These are phyloP conservation scores for Osmozyma mogii DNA, from an alignment of 805 yeast genomes.

Conservation along the genomic window DNA sequence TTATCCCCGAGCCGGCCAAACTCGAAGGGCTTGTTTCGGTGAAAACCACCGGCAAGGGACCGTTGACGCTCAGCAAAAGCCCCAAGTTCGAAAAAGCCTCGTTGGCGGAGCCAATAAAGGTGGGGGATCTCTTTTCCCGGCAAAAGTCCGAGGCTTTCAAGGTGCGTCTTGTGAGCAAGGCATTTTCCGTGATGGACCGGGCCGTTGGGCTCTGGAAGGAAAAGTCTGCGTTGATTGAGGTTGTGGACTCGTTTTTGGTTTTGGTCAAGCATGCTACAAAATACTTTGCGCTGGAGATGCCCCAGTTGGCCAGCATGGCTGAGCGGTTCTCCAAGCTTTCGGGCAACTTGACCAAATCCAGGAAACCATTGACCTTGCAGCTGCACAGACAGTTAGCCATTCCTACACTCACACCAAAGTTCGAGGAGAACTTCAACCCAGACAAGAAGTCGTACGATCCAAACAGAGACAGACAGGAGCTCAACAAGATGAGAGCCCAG, in stretches of 20 bases:
- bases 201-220: constrained; percentile 49
- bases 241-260: constrained; percentile 39
- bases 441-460: constrained; percentile 88
- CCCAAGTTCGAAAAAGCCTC: constrained; percentile 8
- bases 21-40: constrained; percentile 10
- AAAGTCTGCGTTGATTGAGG: constrained; percentile 51
- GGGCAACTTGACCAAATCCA: constrained; percentile 16
- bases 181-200: constrained; percentile 24
- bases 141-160: constrained; percentile 11
- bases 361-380: constrained; percentile 70
- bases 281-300: constrained; percentile 24
- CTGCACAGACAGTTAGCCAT: constrained; percentile 78
- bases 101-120: constrained; percentile 4
- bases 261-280: constrained; percentile 34
- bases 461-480: constrained; percentile 72
- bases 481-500: constrained; percentile 73
- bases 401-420: constrained; percentile 80
- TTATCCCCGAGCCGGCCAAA: constrained; percentile 33
- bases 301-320: constrained; percentile 25
- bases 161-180: constrained; percentile 26
- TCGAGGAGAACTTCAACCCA: constrained; percentile 93
- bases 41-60: constrained; percentile 2
- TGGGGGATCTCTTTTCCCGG: constrained; percentile 7
- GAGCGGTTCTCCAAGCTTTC: constrained; percentile 45
- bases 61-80: constrained; percentile 11